A percentile compares a stretch with the other conserved stretches of the same genome.
These are phyloP conservation scores for Zancudomyces culisetae DNA, from an alignment of 371 early-diverging fungal species.

Conservation along the genomic window DNA sequence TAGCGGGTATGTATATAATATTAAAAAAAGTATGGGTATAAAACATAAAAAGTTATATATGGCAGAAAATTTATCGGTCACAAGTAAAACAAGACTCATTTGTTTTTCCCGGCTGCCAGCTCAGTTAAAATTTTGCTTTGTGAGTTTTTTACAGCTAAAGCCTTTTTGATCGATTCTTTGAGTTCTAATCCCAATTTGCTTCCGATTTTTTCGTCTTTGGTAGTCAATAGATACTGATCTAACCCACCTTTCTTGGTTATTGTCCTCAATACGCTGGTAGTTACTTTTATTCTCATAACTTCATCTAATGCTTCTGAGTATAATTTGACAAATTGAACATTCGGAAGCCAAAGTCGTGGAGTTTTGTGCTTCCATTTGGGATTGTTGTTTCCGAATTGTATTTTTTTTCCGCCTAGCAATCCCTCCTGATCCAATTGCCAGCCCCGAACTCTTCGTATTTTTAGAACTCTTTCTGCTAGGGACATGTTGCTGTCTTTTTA, in stretches of 20 bases:
- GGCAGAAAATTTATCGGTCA: too few relatives aligned
- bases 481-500: too few relatives aligned
- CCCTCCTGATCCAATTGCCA: constrained; percentile 11
- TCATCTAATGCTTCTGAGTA: constrained; percentile 43
- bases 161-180: constrained; percentile 17
- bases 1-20: too few relatives aligned
- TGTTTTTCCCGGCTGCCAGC: too few relatives aligned
- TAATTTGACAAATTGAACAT: constrained; percentile 47
- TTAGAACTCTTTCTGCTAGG: neutral
- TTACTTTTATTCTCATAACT: constrained; percentile 39
- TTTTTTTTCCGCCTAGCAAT: constrained; percentile 43
- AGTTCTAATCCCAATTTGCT: constrained; percentile 32
- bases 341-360: constrained; percentile 63
- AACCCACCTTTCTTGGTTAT: constrained; percentile 76
- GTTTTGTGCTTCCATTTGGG: constrained; percentile 61
- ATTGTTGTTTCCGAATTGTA: constrained; percentile 64
- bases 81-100: too few relatives aligned
- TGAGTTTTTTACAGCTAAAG: constrained; percentile 1
- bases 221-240: constrained; percentile 52
- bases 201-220: constrained; percentile 40
- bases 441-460: neutral
- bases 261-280: constrained; percentile 49
- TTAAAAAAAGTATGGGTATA: too few relatives aligned
- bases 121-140: too few relatives aligned
- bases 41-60: too few relatives aligned